phyloP scores from a whole-genome alignment of 2,329 filamentous ascomycete genomes.

The Pleurostoma richardsiae region DNA sequence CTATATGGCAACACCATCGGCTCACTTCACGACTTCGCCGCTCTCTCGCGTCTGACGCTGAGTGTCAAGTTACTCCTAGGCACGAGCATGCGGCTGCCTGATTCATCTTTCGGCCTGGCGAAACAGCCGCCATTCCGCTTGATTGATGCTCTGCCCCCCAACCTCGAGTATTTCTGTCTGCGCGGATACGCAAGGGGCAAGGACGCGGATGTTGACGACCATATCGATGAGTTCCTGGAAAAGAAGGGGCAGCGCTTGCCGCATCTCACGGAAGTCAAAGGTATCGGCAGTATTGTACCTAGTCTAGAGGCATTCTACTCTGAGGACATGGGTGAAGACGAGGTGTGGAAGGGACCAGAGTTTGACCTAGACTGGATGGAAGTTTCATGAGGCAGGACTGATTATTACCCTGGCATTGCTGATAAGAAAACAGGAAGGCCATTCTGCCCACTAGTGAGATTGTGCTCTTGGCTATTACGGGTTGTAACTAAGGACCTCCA shows the following conservation, averaged over 20 bases:
- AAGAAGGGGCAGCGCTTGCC: constrained; percentile 6
- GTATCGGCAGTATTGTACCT: neutral
- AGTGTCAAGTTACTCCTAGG: neutral
- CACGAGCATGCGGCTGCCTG: neutral
- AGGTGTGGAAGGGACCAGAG: neutral
- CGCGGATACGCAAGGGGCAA: constrained; percentile 9
- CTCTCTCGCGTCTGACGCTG: constrained; percentile 4
- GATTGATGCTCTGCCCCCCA: constrained; percentile 7
- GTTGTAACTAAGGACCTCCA: neutral
- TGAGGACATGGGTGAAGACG: neutral
- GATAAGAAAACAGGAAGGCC: neutral
- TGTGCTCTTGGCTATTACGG: neutral
- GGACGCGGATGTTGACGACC: neutral
- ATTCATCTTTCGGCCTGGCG: neutral
- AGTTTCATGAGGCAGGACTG: neutral
- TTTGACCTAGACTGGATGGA: neutral
- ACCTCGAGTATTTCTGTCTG: constrained; percentile 7
- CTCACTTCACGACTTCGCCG: constrained; percentile 3
- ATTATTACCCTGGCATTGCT: too few relatives aligned
- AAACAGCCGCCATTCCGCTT: constrained; percentile 1
- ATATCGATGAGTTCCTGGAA: constrained; percentile 5
- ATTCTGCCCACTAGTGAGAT: neutral
- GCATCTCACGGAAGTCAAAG: neutral
- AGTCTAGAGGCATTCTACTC: neutral
- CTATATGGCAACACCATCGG: constrained; percentile 5